Percentiles rank a stretch among this genome's conserved stretches.
Evolutionary conservation across 805 yeast species (phyloP).

Genomic region (Cyberlindnera subsufficiens): DNA sequence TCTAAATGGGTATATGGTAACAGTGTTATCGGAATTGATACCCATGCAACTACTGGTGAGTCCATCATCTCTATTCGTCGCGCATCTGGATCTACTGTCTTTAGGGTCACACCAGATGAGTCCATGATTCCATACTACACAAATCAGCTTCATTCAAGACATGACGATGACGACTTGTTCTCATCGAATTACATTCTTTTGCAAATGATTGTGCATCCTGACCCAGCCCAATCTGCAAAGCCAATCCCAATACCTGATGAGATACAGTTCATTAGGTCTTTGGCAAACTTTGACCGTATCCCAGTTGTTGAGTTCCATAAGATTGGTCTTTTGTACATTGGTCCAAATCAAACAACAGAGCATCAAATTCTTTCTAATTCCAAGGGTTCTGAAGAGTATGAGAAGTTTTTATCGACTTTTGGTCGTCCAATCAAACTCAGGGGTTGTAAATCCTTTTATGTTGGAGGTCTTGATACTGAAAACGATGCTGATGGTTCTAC

Average conservation of each 20-base stretch:
- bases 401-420: constrained; percentile 48
- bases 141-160: constrained; percentile 17
- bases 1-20: constrained; percentile 59
- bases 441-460: constrained; percentile 46
- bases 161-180: constrained; percentile 22
- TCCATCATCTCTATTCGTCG: constrained; percentile 48
- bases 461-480: constrained; percentile 76
- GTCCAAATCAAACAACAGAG: constrained; percentile 59
- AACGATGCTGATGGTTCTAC: constrained; percentile 69
- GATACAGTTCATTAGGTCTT: constrained; percentile 41
- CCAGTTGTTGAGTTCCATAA: constrained; percentile 78
- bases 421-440: constrained; percentile 59
- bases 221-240: constrained; percentile 25
- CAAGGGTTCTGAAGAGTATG: constrained; percentile 59
- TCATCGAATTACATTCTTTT: constrained; percentile 43
- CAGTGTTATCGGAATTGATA: constrained; percentile 50
- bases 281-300: constrained; percentile 61
- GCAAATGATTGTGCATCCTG: constrained; percentile 44
- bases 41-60: constrained; percentile 45
- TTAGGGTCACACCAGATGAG: constrained; percentile 38
- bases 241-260: constrained; percentile 50
- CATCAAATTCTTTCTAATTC: constrained; percentile 56
- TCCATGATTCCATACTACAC: constrained; percentile 28
- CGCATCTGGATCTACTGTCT: constrained; percentile 58
- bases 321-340: constrained; percentile 73